These are phyloP conservation scores for Candida schatavii DNA, from an alignment of 805 yeast genomes.

Conservation along the genomic window DNA sequence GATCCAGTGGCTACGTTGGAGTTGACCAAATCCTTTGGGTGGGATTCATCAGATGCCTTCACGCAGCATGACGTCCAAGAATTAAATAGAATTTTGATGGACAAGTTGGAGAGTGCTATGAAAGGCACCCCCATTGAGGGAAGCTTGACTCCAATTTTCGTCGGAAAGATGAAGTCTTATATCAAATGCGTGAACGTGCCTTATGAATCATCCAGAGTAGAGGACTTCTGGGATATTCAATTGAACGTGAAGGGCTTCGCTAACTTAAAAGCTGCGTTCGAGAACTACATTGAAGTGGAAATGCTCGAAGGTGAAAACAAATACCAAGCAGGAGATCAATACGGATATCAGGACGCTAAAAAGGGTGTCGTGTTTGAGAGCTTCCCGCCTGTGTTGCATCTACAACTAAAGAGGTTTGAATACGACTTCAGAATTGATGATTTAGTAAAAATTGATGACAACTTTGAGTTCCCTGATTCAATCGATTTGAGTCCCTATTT, in stretches of 20 bases:
- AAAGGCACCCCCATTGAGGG: slow-evolving; percentile 70
- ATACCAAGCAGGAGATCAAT: slow-evolving; percentile 82
- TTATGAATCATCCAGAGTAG: slow-evolving; percentile 86
- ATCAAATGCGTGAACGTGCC: slow-evolving; percentile 91
- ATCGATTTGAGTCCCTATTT: slow-evolving; percentile 80
- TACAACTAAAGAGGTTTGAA: slow-evolving; percentile 92
- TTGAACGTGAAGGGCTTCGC: slow-evolving; percentile 83
- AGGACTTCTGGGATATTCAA: slow-evolving; percentile 98
- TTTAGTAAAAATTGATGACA: slow-evolving; percentile 87
- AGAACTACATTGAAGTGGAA: slow-evolving; percentile 85
- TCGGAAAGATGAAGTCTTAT: slow-evolving; percentile 94
- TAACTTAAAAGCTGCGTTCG: slow-evolving; percentile 71
- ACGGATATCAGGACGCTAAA: slow-evolving; percentile 91
- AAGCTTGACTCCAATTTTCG: slow-evolving; percentile 72
- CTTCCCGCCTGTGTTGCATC: slow-evolving; percentile 89
- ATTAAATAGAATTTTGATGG: slow-evolving; percentile 92
- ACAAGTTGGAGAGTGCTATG: slow-evolving; percentile 85
- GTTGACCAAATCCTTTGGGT: slow-evolving; percentile 89
- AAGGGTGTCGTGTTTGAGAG: slow-evolving; percentile 91
- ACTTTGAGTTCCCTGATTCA: slow-evolving; percentile 81
- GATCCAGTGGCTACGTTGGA: slow-evolving; percentile 82
- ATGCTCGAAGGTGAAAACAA: slow-evolving; percentile 91
- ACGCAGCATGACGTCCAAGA: slow-evolving; percentile 99
- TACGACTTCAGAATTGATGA: slow-evolving; percentile 88
- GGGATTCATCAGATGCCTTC: slow-evolving; percentile 95